Conservation (phyloP, 202 grass and related monocot species). For the Zoysia matrella region DNA sequence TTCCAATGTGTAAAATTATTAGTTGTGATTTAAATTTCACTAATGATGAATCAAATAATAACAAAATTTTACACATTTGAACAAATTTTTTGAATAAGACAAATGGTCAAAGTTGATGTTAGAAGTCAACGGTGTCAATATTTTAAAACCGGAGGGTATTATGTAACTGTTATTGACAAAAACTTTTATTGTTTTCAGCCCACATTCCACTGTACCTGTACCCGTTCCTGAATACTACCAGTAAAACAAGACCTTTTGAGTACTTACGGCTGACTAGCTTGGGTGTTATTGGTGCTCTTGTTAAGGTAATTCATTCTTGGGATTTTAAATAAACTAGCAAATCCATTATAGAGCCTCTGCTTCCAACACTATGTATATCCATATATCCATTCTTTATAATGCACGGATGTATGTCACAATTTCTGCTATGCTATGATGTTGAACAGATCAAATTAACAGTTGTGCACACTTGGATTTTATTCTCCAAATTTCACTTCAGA, state of each 20-base stretch:
- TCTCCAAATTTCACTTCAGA: not conserved
- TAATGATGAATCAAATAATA: too few relatives aligned
- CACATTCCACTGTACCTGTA: constrained; percentile 95
- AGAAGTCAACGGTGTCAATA: too few relatives aligned
- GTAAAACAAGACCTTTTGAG: constrained; percentile 96
- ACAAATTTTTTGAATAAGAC: too few relatives aligned
- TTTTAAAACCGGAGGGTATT: too few relatives aligned
- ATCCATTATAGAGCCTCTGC: not conserved
- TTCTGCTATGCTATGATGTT: constrained; percentile 6
- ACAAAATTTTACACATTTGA: too few relatives aligned
- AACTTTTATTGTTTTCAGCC: constrained; percentile 58
- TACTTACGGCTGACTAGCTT: constrained; percentile 94
- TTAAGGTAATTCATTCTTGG: constrained; percentile 50
- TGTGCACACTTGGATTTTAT: too few relatives aligned
- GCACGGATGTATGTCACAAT: not conserved
- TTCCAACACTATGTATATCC: not conserved
- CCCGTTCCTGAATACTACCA: constrained; percentile 95
- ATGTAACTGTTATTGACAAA: constrained; percentile 18
- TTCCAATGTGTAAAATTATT: not conserved
- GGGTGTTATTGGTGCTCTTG: constrained; percentile 96
- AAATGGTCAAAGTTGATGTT: too few relatives aligned
- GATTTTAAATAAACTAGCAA: not conserved
- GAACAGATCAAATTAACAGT: too few relatives aligned
- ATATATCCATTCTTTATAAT: constrained; percentile 18
- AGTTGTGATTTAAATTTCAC: not conserved